These are phyloP conservation scores for Ophiostoma ulmi DNA, from an alignment of 2,329 filamentous ascomycete genomes.

Conservation along the genomic window DNA sequence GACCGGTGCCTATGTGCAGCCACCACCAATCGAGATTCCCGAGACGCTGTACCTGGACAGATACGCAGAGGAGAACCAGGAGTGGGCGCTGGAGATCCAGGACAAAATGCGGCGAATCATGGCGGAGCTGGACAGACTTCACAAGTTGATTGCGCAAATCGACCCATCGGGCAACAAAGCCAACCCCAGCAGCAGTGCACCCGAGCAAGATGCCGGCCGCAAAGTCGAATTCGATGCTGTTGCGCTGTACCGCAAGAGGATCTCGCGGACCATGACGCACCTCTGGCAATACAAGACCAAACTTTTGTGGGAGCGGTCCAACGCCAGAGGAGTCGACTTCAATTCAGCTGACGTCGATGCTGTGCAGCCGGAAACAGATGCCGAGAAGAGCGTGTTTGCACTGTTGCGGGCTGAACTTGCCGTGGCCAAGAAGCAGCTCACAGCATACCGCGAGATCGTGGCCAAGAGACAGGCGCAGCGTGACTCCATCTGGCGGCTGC, in stretches of 20 bases:
- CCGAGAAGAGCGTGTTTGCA: constrained; percentile 26
- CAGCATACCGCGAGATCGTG: background rate
- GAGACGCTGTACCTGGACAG: constrained; percentile 30
- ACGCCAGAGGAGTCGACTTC: constrained; percentile 27
- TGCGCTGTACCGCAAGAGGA: background rate
- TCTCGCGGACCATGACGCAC: background rate
- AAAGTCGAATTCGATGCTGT: background rate
- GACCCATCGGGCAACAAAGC: background rate
- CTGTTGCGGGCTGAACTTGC: constrained; percentile 27
- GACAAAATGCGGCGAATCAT: constrained; percentile 16
- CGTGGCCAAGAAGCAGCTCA: constrained; percentile 26
- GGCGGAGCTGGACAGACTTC: background rate
- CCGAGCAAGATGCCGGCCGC: background rate
- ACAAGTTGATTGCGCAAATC: background rate
- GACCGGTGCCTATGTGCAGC: background rate
- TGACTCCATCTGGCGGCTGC: constrained; percentile 20
- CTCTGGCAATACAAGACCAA: constrained; percentile 21
- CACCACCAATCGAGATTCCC: constrained; percentile 28
- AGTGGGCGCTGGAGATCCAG: background rate
- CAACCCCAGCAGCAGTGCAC: background rate
- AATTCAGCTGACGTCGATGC: constrained; percentile 26
- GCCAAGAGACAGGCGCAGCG: constrained; percentile 18
- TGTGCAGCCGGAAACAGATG: constrained; percentile 24
- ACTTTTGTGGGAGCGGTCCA: constrained; percentile 21
- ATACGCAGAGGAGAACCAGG: constrained; percentile 30